Evolutionary conservation across 805 yeast genomes (phyloP).

Genomic region (Nakazawaea siamensis): DNA sequence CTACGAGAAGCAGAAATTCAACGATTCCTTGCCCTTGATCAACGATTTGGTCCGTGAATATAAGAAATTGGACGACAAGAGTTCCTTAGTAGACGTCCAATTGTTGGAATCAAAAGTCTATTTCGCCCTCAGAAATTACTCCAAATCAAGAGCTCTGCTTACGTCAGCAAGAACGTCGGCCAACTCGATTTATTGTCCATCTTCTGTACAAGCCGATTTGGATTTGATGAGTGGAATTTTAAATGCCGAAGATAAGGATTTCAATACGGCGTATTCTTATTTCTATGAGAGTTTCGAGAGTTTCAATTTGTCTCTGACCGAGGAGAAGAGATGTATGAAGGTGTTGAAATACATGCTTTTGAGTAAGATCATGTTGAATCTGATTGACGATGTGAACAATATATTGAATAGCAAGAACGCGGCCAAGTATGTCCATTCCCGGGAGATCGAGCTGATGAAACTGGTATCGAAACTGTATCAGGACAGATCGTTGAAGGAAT

Average conservation of each 20-base stretch:
- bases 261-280: slow-evolving; percentile 91
- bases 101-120: slow-evolving; percentile 83
- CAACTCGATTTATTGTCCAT: slow-evolving; percentile 92
- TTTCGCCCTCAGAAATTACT: slow-evolving; percentile 83
- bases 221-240: slow-evolving; percentile 93
- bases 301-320: slow-evolving; percentile 42
- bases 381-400: slow-evolving; percentile 77
- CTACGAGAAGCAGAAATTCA: slow-evolving; percentile 54
- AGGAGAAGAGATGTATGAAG: slow-evolving; percentile 55
- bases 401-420: slow-evolving; percentile 65
- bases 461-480: slow-evolving; percentile 86
- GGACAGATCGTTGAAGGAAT: slow-evolving; percentile 83
- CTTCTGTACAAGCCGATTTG: slow-evolving; percentile 87
- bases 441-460: slow-evolving; percentile 92
- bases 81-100: slow-evolving; percentile 92
- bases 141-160: slow-evolving; percentile 86
- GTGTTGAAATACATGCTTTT: slow-evolving; percentile 89
- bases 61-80: slow-evolving; percentile 91
- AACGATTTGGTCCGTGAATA: slow-evolving; percentile 71
- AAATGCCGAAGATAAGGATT: slow-evolving; percentile 95
- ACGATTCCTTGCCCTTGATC: slow-evolving; percentile 66
- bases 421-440: slow-evolving; percentile 38
- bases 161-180: slow-evolving; percentile 96
- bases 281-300: slow-evolving; percentile 94
- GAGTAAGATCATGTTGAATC: slow-evolving; percentile 87